Evolutionary conservation across 2,329 filamentous ascomycete genomes (phyloP).

Genomic region (Albophoma yamanashiensis): DNA sequence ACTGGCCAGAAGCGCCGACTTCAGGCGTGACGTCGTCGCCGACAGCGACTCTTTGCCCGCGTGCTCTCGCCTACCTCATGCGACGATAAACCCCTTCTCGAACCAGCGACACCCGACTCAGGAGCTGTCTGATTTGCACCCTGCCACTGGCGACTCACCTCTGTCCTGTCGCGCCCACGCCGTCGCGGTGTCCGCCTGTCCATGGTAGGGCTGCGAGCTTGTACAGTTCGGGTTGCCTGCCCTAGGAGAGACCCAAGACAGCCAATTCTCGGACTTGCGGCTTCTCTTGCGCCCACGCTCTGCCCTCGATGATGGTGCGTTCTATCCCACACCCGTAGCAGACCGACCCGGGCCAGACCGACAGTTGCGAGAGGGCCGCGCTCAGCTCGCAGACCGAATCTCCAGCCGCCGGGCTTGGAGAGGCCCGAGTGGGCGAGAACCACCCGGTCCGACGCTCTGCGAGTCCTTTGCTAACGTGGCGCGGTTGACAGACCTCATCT

Average conservation of each 20-base stretch:
- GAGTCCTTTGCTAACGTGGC: not conserved
- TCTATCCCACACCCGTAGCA: conserved; percentile 1
- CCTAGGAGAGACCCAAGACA: conserved; percentile 11
- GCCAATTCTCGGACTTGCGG: conserved; percentile 20
- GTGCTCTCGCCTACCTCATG: conserved; percentile 11
- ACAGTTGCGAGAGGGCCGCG: not conserved
- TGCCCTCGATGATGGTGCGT: conserved; percentile 41
- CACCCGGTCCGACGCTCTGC: not conserved
- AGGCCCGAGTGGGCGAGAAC: not conserved
- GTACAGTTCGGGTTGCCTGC: conserved; percentile 13
- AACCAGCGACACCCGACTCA: conserved; percentile 16
- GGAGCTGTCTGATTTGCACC: conserved; percentile 20
- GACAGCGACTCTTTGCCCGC: not conserved
- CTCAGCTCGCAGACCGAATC: not conserved
- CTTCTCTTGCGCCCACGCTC: conserved; percentile 23
- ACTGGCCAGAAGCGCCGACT: not conserved
- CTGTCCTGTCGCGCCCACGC: conserved; percentile 11
- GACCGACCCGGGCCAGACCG: not conserved
- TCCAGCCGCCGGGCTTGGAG: not conserved
- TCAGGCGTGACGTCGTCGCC: not conserved
- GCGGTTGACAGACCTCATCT: conserved; percentile 41
- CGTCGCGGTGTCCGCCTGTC: conserved; percentile 14
- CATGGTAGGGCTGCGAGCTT: conserved; percentile 16
- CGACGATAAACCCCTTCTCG: conserved; percentile 18
- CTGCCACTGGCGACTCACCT: conserved; percentile 11